Conservation (phyloP, 768 basidiomycete genomes). For the Kwoniella sp. region DNA sequence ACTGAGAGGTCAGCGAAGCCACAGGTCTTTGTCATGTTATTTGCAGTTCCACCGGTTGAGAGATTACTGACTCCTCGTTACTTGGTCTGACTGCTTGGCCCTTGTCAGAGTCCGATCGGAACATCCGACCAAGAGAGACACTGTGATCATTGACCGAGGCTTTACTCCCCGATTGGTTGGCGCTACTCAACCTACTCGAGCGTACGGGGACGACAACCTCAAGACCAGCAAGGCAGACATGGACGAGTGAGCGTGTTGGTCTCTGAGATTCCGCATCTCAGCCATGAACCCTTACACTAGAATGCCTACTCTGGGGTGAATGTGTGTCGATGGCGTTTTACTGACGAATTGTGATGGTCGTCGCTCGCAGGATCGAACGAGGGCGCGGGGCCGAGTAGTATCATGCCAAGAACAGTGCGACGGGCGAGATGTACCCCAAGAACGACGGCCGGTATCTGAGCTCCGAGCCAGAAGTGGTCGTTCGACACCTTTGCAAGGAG, state of each 20-base stretch:
- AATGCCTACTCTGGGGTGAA: no score
- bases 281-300: no score
- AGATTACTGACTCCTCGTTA: no score
- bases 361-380: background rate
- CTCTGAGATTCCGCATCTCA: background rate
- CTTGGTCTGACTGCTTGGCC: background rate
- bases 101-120: constrained; percentile 23
- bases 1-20: constrained; percentile 65
- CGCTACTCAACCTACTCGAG: constrained; percentile 22
- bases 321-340: no score
- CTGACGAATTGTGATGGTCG: background rate
- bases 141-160: constrained; percentile 22
- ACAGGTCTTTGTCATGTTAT: no score
- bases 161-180: constrained; percentile 24
- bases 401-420: background rate
- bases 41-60: no score
- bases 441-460: constrained; percentile 27
- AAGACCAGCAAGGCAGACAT: constrained; percentile 25
- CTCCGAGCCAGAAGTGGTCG: constrained; percentile 31
- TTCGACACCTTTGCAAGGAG: constrained; percentile 18
- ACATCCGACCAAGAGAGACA: constrained; percentile 24
- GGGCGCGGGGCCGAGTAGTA: background rate
- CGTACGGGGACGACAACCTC: constrained; percentile 32
- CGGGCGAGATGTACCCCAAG: background rate
- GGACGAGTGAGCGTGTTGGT: background rate